These are phyloP conservation scores for Coprinopsis cinerea DNA, from an alignment of 768 basidiomycete species.

Conservation along the genomic window DNA sequence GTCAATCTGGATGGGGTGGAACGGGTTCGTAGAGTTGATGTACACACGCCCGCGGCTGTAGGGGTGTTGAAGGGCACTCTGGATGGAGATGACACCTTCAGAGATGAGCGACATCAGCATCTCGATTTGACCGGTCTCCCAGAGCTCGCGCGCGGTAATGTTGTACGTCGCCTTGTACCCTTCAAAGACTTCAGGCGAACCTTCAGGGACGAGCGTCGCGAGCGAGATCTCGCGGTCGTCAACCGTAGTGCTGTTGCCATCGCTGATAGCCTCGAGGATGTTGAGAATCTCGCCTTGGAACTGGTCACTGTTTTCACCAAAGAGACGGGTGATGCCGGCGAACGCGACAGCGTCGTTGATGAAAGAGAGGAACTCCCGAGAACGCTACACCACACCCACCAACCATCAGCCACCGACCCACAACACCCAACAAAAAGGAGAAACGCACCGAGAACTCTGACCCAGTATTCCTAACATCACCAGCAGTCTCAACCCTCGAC, in stretches of 20 bases:
- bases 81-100: constrained; percentile 38
- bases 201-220: constrained; percentile 29
- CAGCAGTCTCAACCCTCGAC: constrained; percentile 25
- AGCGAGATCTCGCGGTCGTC: neutral
- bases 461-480: constrained; percentile 24
- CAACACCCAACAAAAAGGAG: neutral
- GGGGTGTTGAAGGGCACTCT: constrained; percentile 61
- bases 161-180: constrained; percentile 53
- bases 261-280: constrained; percentile 21
- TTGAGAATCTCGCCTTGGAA: constrained; percentile 19
- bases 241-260: neutral
- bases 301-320: constrained; percentile 22
- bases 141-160: constrained; percentile 31
- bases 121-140: constrained; percentile 47
- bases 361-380: constrained; percentile 42
- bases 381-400: constrained; percentile 15
- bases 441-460: constrained; percentile 25
- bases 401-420: neutral
- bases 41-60: constrained; percentile 57
- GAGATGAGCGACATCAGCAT: constrained; percentile 37
- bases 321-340: constrained; percentile 43
- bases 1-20: constrained; percentile 57
- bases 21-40: constrained; percentile 56
- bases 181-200: constrained; percentile 37
- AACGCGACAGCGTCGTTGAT: constrained; percentile 63